These are phyloP conservation scores for Globisporangium spiculum DNA, from an alignment of 352 stramenopile genomes.

Conservation along the genomic window DNA sequence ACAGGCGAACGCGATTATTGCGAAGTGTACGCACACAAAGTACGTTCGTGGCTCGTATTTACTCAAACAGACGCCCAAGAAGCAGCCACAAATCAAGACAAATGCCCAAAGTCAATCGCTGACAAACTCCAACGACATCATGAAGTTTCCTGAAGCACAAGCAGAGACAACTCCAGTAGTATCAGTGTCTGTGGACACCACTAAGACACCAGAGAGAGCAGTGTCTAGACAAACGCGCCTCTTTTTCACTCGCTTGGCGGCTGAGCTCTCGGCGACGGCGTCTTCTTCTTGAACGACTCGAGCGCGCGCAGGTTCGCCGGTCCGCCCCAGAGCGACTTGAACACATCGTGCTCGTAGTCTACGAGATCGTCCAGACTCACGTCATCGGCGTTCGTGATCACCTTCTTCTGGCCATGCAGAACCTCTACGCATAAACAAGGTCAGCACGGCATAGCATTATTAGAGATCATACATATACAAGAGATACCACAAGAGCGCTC, in stretches of 20 bases:
- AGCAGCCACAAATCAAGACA: background rate
- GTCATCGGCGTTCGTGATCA: constrained; percentile 72
- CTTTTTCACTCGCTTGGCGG: background rate
- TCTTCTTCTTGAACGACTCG: constrained; percentile 48
- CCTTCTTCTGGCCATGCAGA: constrained; percentile 62
- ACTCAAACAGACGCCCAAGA: constrained; percentile 20
- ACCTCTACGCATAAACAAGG: constrained; percentile 39
- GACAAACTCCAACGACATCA: background rate
- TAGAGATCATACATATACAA: no score
- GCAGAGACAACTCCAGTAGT: background rate
- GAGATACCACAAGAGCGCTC: background rate
- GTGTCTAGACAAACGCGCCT: background rate
- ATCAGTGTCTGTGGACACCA: background rate
- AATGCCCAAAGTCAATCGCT: background rate
- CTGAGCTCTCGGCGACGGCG: constrained; percentile 2
- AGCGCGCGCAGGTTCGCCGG: constrained; percentile 73
- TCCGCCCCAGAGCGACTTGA: constrained; percentile 69
- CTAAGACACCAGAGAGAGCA: background rate
- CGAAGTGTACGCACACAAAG: constrained; percentile 15
- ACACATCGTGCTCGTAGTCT: constrained; percentile 61
- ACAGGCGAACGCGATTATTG: constrained; percentile 28
- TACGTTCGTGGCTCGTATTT: constrained; percentile 52
- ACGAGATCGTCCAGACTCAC: constrained; percentile 59
- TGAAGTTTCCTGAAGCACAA: background rate
- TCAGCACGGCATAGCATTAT: background rate